Conservation (phyloP, 768 basidiomycete species). For the Inosperma sp. region DNA sequence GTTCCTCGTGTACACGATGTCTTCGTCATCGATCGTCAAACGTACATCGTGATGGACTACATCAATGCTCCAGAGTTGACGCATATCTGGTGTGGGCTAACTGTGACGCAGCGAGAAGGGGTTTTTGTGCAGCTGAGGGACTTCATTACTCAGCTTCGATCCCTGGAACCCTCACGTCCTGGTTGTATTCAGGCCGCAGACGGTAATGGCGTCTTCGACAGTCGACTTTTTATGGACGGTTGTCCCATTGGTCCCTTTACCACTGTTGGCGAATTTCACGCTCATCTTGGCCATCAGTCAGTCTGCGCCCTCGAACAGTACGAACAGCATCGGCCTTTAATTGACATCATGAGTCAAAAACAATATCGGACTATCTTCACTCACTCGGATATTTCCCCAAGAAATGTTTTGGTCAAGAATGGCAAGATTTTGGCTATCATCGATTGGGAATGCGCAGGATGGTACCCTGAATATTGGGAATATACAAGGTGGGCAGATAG, state of each 20-base stretch:
- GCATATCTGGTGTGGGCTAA: constrained; percentile 11
- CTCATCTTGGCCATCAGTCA: neutral
- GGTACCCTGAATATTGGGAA: constrained; percentile 17
- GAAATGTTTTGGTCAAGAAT: constrained; percentile 15
- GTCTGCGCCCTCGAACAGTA: neutral
- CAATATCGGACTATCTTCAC: constrained; percentile 12
- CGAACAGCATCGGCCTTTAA: constrained; percentile 6
- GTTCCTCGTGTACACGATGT: constrained; percentile 16
- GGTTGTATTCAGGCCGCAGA: too few species aligned
- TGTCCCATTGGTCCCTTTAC: constrained; percentile 16
- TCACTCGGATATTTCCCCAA: constrained; percentile 17
- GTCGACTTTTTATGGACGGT: constrained; percentile 3
- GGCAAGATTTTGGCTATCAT: constrained; percentile 11
- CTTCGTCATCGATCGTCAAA: constrained; percentile 8
- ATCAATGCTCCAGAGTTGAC: constrained; percentile 12
- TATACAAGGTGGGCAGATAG: neutral
- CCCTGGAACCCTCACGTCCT: constrained; percentile 10
- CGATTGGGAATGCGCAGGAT: constrained; percentile 16
- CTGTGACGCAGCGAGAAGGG: constrained; percentile 2
- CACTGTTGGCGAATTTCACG: constrained; percentile 4
- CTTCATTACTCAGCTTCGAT: constrained; percentile 11
- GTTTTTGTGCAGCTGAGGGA: constrained; percentile 14
- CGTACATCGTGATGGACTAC: constrained; percentile 14
- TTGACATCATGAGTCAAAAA: neutral
- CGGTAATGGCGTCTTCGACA: constrained; percentile 6